Evolutionary conservation across 177 flowering plant species (phyloP).

Genomic region (Vitis hybrid): DNA sequence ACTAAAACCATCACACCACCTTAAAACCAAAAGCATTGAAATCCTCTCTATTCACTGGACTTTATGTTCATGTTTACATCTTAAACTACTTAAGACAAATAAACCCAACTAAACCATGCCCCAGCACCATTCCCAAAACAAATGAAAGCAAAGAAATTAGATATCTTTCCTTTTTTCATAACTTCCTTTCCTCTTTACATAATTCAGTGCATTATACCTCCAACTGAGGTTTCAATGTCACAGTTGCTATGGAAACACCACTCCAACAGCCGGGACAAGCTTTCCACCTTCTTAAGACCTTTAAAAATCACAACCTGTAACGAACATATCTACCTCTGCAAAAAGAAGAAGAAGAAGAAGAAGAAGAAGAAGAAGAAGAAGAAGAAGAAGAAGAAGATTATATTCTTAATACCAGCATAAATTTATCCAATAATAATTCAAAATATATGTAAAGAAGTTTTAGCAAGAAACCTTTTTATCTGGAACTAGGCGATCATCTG

Average conservation of each 20-base stretch:
- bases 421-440: too few species aligned
- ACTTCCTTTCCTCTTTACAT: slow-evolving; percentile 16
- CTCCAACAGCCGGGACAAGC: not conserved
- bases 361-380: too few species aligned
- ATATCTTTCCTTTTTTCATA: slow-evolving; percentile 2
- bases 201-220: slow-evolving; percentile 16
- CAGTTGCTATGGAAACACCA: not conserved
- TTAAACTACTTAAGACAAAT: not conserved
- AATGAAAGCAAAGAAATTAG: slow-evolving; percentile 1
- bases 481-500: too few species aligned
- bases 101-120: slow-evolving; percentile 3
- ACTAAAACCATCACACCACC: not conserved
- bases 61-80: slow-evolving; percentile 11
- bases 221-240: slow-evolving; percentile 14
- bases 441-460: too few species aligned
- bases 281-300: not conserved
- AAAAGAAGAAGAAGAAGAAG: not conserved
- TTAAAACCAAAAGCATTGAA: not conserved
- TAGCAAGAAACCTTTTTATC: too few species aligned
- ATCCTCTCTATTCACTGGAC: slow-evolving; percentile 9
- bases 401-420: too few species aligned
- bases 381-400: too few species aligned
- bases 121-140: slow-evolving; percentile 1
- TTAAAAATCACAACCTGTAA: not conserved
- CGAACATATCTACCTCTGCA: slow-evolving; percentile 26